These are phyloP conservation scores for Gracilaria domingensis DNA, from an alignment of 23 red algal species.

Conservation along the genomic window DNA sequence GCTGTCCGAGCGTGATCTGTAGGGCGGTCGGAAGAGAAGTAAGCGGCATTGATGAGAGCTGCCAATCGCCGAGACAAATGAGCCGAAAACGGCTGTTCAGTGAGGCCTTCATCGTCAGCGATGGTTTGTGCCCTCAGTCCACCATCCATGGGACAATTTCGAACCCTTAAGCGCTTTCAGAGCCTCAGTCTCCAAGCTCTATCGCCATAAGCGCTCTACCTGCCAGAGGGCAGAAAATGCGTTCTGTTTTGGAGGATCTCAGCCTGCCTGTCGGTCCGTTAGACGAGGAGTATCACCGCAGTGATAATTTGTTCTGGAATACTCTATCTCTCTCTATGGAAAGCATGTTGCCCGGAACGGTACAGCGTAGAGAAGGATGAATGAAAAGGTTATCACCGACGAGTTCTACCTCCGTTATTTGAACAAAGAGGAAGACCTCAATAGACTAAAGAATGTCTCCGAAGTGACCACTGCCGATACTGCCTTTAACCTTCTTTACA, in stretches of 20 bases:
- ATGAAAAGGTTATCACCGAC: background rate
- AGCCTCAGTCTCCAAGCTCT: conserved; percentile 5
- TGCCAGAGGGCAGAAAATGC: conserved; percentile 62
- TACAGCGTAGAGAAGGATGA: conserved; percentile 24
- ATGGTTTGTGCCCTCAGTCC: no score
- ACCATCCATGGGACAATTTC: conserved; percentile 10
- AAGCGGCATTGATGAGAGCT: no score
- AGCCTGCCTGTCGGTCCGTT: background rate
- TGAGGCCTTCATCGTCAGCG: no score
- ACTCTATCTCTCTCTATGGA: conserved; percentile 59
- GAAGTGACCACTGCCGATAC: conserved; percentile 33
- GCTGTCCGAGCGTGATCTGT: no score
- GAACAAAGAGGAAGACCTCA: conserved; percentile 37
- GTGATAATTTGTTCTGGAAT: conserved; percentile 50
- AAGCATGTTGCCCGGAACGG: conserved; percentile 75
- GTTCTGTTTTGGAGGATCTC: conserved; percentile 47
- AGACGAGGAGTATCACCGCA: background rate
- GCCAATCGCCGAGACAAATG: no score
- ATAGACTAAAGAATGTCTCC: conserved; percentile 28
- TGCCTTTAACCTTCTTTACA: conserved; percentile 65
- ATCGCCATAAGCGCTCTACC: conserved; percentile 44
- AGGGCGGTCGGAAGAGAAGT: no score
- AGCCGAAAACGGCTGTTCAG: no score
- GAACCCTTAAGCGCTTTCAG: background rate
- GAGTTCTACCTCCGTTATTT: conserved; percentile 64